Conservation (phyloP, 1,284 basidiomycete species). For the Ganoderma boninense region DNA sequence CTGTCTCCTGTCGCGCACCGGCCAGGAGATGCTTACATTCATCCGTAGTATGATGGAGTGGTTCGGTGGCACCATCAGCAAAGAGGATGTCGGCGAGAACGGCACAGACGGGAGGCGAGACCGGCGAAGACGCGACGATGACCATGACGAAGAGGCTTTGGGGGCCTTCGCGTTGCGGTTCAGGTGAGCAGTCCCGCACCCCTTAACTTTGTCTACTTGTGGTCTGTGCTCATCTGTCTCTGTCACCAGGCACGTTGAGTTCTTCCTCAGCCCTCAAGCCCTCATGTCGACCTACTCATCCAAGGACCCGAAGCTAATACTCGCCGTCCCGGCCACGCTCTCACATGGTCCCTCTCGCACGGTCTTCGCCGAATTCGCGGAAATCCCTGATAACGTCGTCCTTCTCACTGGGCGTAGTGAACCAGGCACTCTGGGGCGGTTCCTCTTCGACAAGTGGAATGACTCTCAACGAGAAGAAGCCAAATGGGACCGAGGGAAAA, state of each 20-base stretch:
- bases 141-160: constrained; percentile 79
- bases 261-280: constrained; percentile 86
- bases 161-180: constrained; percentile 81
- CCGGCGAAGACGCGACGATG: constrained; percentile 67
- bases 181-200: constrained; percentile 54
- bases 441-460: constrained; percentile 91
- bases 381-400: constrained; percentile 84
- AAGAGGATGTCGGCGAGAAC: constrained; percentile 87
- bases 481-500: constrained; percentile 88
- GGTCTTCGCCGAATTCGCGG: constrained; percentile 87
- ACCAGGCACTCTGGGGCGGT: constrained; percentile 80
- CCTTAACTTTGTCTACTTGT: not conserved
- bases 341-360: constrained; percentile 92
- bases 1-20: constrained; percentile 91
- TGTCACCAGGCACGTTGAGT: constrained; percentile 79
- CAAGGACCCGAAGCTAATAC: constrained; percentile 90
- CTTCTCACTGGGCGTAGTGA: constrained; percentile 84
- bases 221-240: not conserved
- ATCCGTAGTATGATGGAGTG: constrained; percentile 99
- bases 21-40: constrained; percentile 93
- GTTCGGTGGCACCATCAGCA: constrained; percentile 94
- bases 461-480: constrained; percentile 76
- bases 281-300: constrained; percentile 86
- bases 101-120: constrained; percentile 57
- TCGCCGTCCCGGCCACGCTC: constrained; percentile 92